These are phyloP conservation scores for Eucalyptus microcorys DNA, from an alignment of 345 rosid genomes.

Conservation along the genomic window DNA sequence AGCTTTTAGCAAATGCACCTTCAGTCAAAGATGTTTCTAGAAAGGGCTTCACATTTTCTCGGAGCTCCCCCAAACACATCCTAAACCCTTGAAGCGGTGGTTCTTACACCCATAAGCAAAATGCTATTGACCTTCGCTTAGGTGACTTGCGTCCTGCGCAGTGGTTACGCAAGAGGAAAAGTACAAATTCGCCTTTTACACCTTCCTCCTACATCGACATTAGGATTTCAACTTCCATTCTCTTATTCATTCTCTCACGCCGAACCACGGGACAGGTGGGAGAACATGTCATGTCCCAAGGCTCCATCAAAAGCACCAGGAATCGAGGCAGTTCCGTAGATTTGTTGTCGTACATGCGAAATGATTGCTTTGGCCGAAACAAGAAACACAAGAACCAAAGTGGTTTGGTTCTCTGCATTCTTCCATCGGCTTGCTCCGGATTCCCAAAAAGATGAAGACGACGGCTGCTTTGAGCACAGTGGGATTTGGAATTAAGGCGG, in stretches of 20 bases:
- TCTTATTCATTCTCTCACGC: background rate
- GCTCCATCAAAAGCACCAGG: background rate
- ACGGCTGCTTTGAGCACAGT: background rate
- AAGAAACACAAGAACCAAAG: accelerated
- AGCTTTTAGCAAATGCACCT: background rate
- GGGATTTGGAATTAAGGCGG: background rate
- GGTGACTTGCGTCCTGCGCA: background rate
- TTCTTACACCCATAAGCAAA: background rate
- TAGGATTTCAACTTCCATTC: background rate
- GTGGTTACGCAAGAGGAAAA: background rate
- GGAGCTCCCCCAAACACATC: background rate
- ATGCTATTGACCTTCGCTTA: background rate
- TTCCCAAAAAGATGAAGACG: background rate
- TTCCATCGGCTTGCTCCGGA: background rate
- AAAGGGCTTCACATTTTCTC: background rate
- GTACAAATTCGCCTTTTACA: background rate
- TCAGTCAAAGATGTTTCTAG: background rate
- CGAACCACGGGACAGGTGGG: background rate
- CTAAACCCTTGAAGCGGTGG: background rate
- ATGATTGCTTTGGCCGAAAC: background rate
- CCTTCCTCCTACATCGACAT: background rate
- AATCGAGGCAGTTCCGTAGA: background rate
- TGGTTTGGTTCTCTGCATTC: background rate
- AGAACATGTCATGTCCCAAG: background rate
- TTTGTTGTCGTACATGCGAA: background rate